Base-by-base conservation (phyloP, 2,329 filamentous ascomycete genomes). In the Fusarium sp. region DNA sequence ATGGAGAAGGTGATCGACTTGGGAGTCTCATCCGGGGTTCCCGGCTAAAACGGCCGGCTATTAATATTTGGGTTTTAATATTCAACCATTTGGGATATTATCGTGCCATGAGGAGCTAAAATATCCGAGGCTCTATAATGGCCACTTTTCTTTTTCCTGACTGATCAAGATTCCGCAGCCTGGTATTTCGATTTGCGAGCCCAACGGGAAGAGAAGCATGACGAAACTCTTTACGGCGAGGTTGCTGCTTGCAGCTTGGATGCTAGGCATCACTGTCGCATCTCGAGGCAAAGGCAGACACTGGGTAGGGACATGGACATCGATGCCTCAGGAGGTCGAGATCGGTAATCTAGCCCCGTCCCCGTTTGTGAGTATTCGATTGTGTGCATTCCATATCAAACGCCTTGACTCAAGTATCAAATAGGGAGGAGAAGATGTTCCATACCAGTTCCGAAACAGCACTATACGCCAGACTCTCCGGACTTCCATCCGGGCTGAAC, bases 271-370 rank as follows among this genome's bases (percentile, higher is more conserved):
- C 6, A 20, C 25, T 11, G 52, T 22, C 11, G 71, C 71, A 4
- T 63, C 60, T 5, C 71, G 42, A 20, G 47, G 54, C 20, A 50
- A 52, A 1, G 56, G 45, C 7, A 45, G 65, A 1, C 69, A 73
- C 4, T 74, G 71, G 71, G 71, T 74, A 54, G 71, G 71, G 9
- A 56, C 71, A 38, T 74, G 71, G 71, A 66, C 71, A 0, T 68
- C 68, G 0, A 74, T 74, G 71, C 71, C 71, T 1, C 71, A 74
- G 6, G 71, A 72, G 7, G 71, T 72, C 14, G 71, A 74, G 38
- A 50, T 65, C 42, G 61, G 33, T 2, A 74, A 74, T 20, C 11
- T 74, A 4, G 71, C 71, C 3, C 71, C 71, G 1, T 40, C 71
- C 18, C 71, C 71, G 0, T 74, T 74, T 29, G 71, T 74, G 45